Percentiles rank a stretch among this genome's conserved stretches.
Evolutionary conservation across 169 alveolate species (phyloP).

Genomic region (Cyclospora cayetanensis): DNA sequence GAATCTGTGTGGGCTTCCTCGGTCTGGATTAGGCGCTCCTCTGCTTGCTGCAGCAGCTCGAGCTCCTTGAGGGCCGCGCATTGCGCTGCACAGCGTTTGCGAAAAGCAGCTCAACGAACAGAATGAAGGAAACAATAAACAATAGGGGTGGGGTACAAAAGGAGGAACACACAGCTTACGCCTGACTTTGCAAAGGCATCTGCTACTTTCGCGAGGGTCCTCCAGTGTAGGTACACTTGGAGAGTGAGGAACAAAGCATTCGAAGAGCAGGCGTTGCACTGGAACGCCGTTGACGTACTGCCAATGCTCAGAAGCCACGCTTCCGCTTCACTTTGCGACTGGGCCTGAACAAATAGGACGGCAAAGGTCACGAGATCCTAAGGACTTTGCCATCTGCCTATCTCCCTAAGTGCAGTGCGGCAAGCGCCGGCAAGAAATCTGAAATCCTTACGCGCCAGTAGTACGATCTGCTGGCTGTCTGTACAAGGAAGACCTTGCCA

Average conservation of each 20-base stretch:
- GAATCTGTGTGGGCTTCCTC: not conserved
- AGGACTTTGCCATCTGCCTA: not conserved
- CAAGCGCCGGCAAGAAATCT: not conserved
- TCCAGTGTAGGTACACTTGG: too few relatives aligned
- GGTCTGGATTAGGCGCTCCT: not conserved
- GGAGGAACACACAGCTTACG: too few relatives aligned
- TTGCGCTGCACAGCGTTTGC: conserved; percentile 49
- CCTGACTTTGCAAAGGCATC: too few relatives aligned
- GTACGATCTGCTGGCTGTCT: not conserved
- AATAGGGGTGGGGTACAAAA: too few relatives aligned
- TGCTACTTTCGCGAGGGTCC: too few relatives aligned
- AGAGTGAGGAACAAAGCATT: too few relatives aligned
- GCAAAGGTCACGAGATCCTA: not conserved
- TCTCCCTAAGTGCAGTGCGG: not conserved
- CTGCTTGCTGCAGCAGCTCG: conserved; percentile 22
- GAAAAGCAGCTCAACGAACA: too few relatives aligned
- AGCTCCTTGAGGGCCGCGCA: not conserved
- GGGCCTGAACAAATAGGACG: not conserved
- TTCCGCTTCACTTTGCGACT: conserved; percentile 27
- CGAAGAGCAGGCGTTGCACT: too few relatives aligned
- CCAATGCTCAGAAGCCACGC: conserved; percentile 43
- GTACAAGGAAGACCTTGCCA: not conserved
- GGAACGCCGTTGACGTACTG: too few relatives aligned
- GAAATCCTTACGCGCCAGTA: conserved; percentile 1
- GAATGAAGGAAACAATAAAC: too few relatives aligned